These are phyloP conservation scores for Candida nitratophila DNA, from an alignment of 805 yeast species.

Conservation along the genomic window DNA sequence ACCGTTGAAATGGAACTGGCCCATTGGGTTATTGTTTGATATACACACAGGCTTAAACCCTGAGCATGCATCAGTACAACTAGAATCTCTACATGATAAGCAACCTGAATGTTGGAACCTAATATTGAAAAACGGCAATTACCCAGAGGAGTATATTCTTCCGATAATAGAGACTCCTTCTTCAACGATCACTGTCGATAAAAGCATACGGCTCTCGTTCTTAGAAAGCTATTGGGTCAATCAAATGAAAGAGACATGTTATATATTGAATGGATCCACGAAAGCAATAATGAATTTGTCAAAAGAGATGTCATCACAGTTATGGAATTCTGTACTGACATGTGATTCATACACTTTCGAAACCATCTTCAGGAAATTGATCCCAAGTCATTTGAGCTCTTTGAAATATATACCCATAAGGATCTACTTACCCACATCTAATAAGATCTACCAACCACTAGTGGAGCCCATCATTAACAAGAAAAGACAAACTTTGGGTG, in stretches of 20 bases:
- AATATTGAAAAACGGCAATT: conserved; percentile 28
- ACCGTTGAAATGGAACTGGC: conserved; percentile 72
- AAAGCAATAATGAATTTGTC: conserved; percentile 76
- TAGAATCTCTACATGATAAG: no score
- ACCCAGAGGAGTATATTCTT: conserved; percentile 39
- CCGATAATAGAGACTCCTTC: conserved; percentile 21
- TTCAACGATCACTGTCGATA: neutral
- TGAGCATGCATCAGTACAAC: neutral
- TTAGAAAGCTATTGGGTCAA: conserved; percentile 59
- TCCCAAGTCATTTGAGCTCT: conserved; percentile 16
- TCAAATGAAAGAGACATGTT: conserved; percentile 77
- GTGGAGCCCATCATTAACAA: conserved; percentile 7
- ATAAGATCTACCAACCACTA: conserved; percentile 28
- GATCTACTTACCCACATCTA: conserved; percentile 33
- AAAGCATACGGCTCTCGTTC: conserved; percentile 10
- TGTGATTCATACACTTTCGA: conserved; percentile 18
- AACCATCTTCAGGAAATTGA: conserved; percentile 16
- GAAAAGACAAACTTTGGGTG: conserved; percentile 28
- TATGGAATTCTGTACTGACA: conserved; percentile 43
- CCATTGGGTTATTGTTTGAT: conserved; percentile 66
- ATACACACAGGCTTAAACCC: conserved; percentile 32
- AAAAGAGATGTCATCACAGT: conserved; percentile 44
- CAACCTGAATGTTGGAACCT: conserved; percentile 35
- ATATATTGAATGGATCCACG: conserved; percentile 67
- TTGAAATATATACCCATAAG: conserved; percentile 41